Percentiles rank a stretch among this genome's conserved stretches.
phyloP scores from a whole-genome alignment of 176 grass and related monocot genomes.

The Coix lacrymajobi region DNA sequence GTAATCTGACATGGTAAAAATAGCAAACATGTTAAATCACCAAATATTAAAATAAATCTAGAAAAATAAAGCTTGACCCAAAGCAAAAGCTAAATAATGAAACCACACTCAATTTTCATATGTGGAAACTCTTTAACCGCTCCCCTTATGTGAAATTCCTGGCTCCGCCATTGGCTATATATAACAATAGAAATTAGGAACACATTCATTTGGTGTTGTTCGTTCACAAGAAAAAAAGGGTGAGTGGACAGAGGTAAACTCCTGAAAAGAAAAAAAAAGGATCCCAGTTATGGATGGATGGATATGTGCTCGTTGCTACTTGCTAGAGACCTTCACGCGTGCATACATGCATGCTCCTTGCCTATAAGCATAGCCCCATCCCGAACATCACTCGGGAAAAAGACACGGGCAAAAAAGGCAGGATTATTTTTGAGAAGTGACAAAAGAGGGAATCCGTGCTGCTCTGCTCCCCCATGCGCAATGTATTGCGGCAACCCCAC shows the following conservation, averaged over 20 bases:
- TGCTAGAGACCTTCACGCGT: background rate
- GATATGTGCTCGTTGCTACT: background rate
- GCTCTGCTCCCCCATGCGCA: constrained; percentile 29
- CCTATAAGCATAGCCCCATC: background rate
- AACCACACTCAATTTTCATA: no score
- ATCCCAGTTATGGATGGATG: background rate
- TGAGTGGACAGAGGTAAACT: background rate
- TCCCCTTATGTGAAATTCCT: no score
- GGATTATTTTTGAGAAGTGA: constrained; percentile 37
- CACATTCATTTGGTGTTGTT: no score
- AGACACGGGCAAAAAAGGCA: background rate
- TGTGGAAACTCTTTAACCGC: no score
- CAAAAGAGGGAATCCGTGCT: constrained; percentile 17
- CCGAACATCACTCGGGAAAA: background rate
- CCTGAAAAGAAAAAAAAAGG: background rate
- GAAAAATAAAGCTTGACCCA: no score
- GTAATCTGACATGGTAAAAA: no score
- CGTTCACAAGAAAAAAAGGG: background rate
- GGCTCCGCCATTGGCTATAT: no score
- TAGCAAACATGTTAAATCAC: no score
- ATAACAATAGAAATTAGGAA: no score
- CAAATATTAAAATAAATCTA: no score
- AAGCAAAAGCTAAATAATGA: no score
- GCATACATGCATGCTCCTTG: background rate
- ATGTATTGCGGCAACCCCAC: constrained; percentile 31